Conservation (phyloP, 1,284 basidiomycete genomes). For the Moesziomyces antarcticus region DNA sequence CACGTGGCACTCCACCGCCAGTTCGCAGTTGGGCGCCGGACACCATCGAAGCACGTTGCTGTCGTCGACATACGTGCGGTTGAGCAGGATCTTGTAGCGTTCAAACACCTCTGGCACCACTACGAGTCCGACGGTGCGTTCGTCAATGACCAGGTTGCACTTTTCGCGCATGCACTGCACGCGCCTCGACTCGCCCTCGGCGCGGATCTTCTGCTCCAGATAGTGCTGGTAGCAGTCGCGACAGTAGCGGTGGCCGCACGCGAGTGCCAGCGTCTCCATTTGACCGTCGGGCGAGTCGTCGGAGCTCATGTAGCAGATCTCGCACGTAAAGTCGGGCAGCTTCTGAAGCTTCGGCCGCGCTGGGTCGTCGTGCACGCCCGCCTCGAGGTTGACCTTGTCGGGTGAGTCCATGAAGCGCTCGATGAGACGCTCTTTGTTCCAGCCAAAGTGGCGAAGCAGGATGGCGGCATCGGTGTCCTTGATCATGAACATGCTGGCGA, state of each 20-base stretch:
- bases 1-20: conserved; percentile 88
- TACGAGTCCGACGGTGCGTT: conserved; percentile 58
- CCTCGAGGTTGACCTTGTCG: conserved; percentile 60
- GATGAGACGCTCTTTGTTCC: conserved; percentile 93
- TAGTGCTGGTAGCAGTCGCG: conserved; percentile 86
- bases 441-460: conserved; percentile 84
- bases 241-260: conserved; percentile 66
- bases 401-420: conserved; percentile 67
- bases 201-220: conserved; percentile 83
- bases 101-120: conserved; percentile 67
- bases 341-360: conserved; percentile 44
- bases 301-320: conserved; percentile 59
- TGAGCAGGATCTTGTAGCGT: conserved; percentile 82
- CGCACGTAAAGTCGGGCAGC: conserved; percentile 60
- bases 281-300: conserved; percentile 50
- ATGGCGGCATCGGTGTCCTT: conserved; percentile 74
- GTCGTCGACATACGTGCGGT: conserved; percentile 89
- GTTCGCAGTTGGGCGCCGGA: conserved; percentile 76
- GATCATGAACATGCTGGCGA: conserved; percentile 64
- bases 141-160: conserved; percentile 78
- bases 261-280: conserved; percentile 61
- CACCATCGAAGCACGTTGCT: conserved; percentile 89
- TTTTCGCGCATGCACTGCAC: conserved; percentile 94
- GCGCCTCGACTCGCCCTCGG: conserved; percentile 83
- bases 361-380: conserved; percentile 60